Evolutionary conservation across 768 basidiomycete genomes (phyloP).

Genomic region (Solioccasus polychromus): DNA sequence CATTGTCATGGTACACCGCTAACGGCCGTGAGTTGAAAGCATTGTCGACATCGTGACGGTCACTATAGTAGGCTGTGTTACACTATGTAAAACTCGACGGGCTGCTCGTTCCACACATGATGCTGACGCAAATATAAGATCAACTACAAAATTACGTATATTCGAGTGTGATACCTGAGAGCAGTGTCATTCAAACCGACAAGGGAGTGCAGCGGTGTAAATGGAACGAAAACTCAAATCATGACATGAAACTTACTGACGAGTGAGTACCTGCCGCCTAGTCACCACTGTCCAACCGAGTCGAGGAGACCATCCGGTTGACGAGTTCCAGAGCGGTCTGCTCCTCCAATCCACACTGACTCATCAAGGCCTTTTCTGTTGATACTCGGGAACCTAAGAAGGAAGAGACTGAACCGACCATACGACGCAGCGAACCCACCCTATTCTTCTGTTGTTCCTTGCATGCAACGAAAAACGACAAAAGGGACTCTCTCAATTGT

Average conservation of each 20-base stretch:
- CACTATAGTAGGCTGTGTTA: too few relatives aligned
- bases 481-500: conserved; percentile 24
- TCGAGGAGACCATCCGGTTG: conserved; percentile 8
- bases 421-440: conserved; percentile 5
- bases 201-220: background rate
- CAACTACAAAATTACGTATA: too few relatives aligned
- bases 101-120: too few relatives aligned
- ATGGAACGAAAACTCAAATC: background rate
- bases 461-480: conserved; percentile 15
- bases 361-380: conserved; percentile 14
- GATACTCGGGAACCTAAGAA: conserved; percentile 10
- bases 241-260: background rate
- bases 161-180: too few relatives aligned
- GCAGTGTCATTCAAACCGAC: too few relatives aligned
- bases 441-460: conserved; percentile 10
- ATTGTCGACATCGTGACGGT: too few relatives aligned
- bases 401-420: conserved; percentile 1
- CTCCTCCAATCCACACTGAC: conserved; percentile 21
- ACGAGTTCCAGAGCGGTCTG: conserved; percentile 18
- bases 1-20: too few relatives aligned
- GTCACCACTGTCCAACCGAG: background rate
- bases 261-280: background rate
- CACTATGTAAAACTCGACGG: too few relatives aligned
- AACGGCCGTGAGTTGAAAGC: too few relatives aligned
- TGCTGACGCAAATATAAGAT: too few relatives aligned